Conservation (phyloP, 2,329 filamentous ascomycete genomes). For the Talaromyces funiculosus region DNA sequence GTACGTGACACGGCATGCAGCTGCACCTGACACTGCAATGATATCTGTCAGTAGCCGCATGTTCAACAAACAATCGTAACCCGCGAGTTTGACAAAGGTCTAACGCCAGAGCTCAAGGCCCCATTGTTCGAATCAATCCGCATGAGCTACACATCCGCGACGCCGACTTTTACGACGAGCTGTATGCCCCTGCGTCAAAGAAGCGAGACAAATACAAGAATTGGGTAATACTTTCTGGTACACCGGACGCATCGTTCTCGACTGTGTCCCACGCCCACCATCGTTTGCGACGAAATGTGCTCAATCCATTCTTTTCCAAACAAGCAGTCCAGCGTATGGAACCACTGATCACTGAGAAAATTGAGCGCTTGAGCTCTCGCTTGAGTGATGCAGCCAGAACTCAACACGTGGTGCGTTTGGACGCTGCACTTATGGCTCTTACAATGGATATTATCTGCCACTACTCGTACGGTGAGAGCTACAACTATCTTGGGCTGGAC, state of each 20-base stretch:
- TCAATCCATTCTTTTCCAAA: conserved; percentile 26
- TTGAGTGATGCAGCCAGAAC: conserved; percentile 20
- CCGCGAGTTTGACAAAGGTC: neutral
- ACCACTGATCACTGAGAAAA: conserved; percentile 33
- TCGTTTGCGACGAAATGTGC: conserved; percentile 21
- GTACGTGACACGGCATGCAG: conserved; percentile 17
- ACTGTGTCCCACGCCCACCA: conserved; percentile 21
- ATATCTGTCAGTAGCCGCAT: neutral
- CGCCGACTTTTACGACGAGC: conserved; percentile 28
- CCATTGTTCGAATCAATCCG: conserved; percentile 31
- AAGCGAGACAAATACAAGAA: conserved; percentile 25
- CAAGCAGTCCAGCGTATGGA: conserved; percentile 32
- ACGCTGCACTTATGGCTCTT: conserved; percentile 25
- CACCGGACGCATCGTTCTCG: conserved; percentile 17
- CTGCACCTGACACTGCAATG: neutral
- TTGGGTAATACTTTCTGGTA: conserved; percentile 17
- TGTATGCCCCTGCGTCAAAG: conserved; percentile 25
- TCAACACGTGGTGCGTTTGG: conserved; percentile 19
- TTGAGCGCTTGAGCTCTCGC: conserved; percentile 24
- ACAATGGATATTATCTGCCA: conserved; percentile 35
- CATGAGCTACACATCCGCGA: conserved; percentile 32
- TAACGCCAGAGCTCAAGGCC: conserved; percentile 18
- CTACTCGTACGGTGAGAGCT: conserved; percentile 34
- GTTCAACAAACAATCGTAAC: neutral
- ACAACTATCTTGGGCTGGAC: conserved; percentile 26